These are phyloP conservation scores for Ophiostoma australiae DNA, from an alignment of 2,329 filamentous ascomycete species.

Conservation along the genomic window DNA sequence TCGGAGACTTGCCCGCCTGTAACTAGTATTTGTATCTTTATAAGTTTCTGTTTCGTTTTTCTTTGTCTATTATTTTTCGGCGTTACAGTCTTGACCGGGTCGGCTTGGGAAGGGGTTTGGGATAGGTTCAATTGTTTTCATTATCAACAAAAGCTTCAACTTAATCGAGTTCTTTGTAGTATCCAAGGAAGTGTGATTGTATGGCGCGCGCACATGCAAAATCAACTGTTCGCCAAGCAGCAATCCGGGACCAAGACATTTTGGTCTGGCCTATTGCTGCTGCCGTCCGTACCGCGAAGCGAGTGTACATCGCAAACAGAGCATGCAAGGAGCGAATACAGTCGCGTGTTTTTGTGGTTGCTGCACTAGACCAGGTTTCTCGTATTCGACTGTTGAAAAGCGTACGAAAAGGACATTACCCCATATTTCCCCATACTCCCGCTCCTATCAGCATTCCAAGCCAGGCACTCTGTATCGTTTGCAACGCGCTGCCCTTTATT, in stretches of 20 bases:
- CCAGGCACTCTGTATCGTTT: neutral
- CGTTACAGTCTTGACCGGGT: neutral
- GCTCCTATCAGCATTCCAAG: neutral
- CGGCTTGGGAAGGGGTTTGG: neutral
- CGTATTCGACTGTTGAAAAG: neutral
- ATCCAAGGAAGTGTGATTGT: neutral
- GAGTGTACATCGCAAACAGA: neutral
- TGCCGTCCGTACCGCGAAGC: neutral
- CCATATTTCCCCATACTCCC: slow-evolving; percentile 6
- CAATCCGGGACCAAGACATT: too few species aligned
- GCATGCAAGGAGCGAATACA: neutral
- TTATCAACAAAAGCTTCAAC: neutral
- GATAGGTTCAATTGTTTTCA: neutral
- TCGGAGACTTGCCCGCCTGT: neutral
- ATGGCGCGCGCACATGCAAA: neutral
- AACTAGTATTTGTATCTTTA: neutral
- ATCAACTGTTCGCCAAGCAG: neutral
- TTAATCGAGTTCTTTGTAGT: neutral
- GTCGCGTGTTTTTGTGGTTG: neutral
- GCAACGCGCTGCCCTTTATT: neutral
- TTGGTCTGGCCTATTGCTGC: neutral
- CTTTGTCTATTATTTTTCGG: neutral
- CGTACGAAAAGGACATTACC: neutral
- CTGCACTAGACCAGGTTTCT: neutral
- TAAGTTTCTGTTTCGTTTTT: neutral